Evolutionary conservation across 805 yeast species (phyloP), one percentile per base, ranked within the genome.

Genomic region (Dipodascopsis uninucleata): DNA sequence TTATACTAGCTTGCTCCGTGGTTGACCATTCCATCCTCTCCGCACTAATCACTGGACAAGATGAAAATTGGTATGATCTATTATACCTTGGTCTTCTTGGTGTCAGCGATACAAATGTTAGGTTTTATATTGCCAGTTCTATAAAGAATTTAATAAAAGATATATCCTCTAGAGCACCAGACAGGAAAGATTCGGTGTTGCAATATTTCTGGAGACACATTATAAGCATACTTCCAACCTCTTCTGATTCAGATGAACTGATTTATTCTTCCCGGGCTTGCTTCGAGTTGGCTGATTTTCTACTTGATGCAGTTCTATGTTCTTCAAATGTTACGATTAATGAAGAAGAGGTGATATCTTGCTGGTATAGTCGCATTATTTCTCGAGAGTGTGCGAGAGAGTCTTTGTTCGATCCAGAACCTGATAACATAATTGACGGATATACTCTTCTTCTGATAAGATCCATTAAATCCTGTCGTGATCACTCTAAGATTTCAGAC

Each of bases 141-240:
- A 37, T 48, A 2, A 29, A 31, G n/a, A 44, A 28, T 5, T 45
- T 35, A 31, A 28, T 44, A 7, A 18, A 25, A 4, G 25, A 10
- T 24, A 36, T 16, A n/a, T 5, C 35, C 9, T 9, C 43, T 22
- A 33, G 23, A n/a, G 31, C 22, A 17, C 12, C 37, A 9, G 3
- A 39, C 5, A 20, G 9, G 37, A 17, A 24, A 14, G 22, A 7
- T 9, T 21, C 23, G 5, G 36, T 28, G n/a, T 23, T 46, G 14
- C 4, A 20, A 17, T 48, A 40, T 24, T 48, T 45, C 29, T 44
- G 53, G 53, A 21, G 25, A 5, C 8, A 41, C 5, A 29, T 36
- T 17, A 20, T 16, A 16, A 31, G 16, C 4, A 18, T 48, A 4
- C 23, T 48, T 9, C 47, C 44, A 2, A 16, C n/a, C n/a, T n/a